Base-by-base conservation (phyloP, 164 flowering plant species). In the Akebia trifoliata region DNA sequence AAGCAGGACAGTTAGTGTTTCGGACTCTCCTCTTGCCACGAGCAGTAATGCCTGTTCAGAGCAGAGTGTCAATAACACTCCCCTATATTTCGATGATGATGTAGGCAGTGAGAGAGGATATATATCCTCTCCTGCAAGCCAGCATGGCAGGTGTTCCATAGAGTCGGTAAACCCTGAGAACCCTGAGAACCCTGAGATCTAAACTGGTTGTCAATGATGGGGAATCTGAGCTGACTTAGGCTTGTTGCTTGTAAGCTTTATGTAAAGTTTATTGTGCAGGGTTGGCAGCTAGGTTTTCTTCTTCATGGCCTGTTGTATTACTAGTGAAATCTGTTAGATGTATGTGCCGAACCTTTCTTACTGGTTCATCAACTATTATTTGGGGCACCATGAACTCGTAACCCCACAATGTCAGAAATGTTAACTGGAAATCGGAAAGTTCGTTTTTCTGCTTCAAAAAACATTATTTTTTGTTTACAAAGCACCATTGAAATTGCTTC, bases 41-140 rank as follows among this genome's bases (percentile, higher is more conserved):
- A 81, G 97, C 79, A 93, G 97, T 76, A 84, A 78, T 69, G 82
- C 85, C 32, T 81, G 95, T 71, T 93, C 97, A 14, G 99, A 90
- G 61, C 80, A 78, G 50, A 87, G 94, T 66, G 78, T 83, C 40
- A 83, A 73, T 69, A 79, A 76, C 66, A 70, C 61, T 60, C 37
- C 59, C 25, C 62, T 72, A 46, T 71, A 64, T 26, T 39, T 75
- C n/a, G 86, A 82, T 63, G 81, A 75, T 43, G 81, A 71, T 48
- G 42, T 71, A 24, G 67, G 75, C 62, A 80, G 84, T 60, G 83
- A 80, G 52, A 74, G 80, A n/a, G n/a, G n/a, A 17, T 61, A 56
- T n/a, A 65, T 72, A n/a, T 85, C 80, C 37, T 72, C 78, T 18
- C 93, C 89, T 35, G 67, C 78, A 50, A 77, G 76, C 63, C 60